A percentile compares a stretch with the other conserved stretches of the same genome.
phyloP scores from a whole-genome alignment of 139 green algal species.

The Auxenochlorella pyrenoidosa region DNA sequence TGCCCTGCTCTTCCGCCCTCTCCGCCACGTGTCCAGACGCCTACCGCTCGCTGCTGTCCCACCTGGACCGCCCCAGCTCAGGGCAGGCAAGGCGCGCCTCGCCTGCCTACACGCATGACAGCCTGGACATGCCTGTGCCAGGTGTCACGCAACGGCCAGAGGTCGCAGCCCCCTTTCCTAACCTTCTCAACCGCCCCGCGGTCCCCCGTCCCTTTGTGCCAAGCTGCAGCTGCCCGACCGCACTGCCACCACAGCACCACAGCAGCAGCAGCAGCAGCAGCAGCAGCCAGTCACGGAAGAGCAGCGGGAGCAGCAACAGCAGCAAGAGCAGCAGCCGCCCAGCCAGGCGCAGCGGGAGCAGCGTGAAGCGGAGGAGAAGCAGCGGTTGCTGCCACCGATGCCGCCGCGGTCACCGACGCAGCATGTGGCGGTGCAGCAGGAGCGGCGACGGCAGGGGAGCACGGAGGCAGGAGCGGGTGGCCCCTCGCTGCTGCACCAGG shows the following conservation, averaged over 20 bases:
- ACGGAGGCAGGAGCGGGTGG: neutral
- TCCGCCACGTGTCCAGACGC: neutral
- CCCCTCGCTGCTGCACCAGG: conserved; percentile 8
- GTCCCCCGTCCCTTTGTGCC: neutral
- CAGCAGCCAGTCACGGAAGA: neutral
- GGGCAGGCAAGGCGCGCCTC: neutral
- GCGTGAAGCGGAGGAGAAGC: neutral
- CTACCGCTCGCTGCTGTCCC: conserved; percentile 25
- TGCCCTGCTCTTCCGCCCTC: neutral
- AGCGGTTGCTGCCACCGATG: neutral
- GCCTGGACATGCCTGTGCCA: too few species aligned
- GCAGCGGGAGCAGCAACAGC: neutral
- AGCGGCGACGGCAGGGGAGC: neutral
- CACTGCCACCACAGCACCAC: too few species aligned
- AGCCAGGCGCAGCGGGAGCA: neutral
- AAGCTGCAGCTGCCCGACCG: too few species aligned
- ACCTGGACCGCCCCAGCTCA: conserved; percentile 16
- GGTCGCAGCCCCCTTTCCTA: neutral
- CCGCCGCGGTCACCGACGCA: neutral
- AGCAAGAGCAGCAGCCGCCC: neutral
- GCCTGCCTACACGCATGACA: neutral
- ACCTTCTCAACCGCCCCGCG: neutral
- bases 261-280: neutral
- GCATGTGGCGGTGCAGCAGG: neutral
- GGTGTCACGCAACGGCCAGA: too few species aligned